phyloP scores from a whole-genome alignment of 495 filamentous ascomycete genomes.

The Xylaria venustula region DNA sequence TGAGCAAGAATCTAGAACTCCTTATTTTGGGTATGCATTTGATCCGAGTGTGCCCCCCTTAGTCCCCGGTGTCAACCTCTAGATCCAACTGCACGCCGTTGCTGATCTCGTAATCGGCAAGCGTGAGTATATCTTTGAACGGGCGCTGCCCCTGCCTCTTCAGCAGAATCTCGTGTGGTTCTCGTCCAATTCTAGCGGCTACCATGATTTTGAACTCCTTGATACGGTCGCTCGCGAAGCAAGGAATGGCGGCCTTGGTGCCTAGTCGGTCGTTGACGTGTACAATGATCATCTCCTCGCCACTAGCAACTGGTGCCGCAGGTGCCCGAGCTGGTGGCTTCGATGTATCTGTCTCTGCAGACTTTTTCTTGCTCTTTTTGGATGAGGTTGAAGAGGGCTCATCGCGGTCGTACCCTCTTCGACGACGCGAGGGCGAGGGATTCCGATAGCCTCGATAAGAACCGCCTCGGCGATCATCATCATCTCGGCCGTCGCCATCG shows the following conservation, averaged over 20 bases:
- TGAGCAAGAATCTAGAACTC: too few relatives aligned
- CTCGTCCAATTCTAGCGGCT: conserved; percentile 78
- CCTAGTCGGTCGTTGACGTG: conserved; percentile 89
- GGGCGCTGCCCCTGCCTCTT: conserved; percentile 89
- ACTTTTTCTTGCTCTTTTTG: conserved; percentile 24
- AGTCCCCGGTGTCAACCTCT: conserved; percentile 79
- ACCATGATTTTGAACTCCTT: conserved; percentile 88
- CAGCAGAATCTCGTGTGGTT: conserved; percentile 85
- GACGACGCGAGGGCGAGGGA: conserved; percentile 35
- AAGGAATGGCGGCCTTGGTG: conserved; percentile 86
- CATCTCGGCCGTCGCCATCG: conserved; percentile 48
- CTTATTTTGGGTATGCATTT: too few relatives aligned
- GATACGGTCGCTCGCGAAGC: conserved; percentile 75
- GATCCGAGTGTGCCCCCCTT: conserved; percentile 18
- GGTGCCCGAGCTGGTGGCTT: conserved; percentile 27
- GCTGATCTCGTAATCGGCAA: conserved; percentile 87
- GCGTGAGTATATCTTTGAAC: conserved; percentile 82
- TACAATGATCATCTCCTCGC: conserved; percentile 86
- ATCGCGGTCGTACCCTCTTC: conserved; percentile 34
- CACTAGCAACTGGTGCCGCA: conserved; percentile 28
- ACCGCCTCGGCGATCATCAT: conserved; percentile 35
- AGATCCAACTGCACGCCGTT: conserved; percentile 88
- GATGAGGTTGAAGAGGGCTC: conserved; percentile 20
- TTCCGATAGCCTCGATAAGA: conserved; percentile 56
- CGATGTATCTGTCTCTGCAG: conserved; percentile 25